These are phyloP conservation scores for Amylocystis lapponica DNA, from an alignment of 768 basidiomycete genomes.

Conservation along the genomic window DNA sequence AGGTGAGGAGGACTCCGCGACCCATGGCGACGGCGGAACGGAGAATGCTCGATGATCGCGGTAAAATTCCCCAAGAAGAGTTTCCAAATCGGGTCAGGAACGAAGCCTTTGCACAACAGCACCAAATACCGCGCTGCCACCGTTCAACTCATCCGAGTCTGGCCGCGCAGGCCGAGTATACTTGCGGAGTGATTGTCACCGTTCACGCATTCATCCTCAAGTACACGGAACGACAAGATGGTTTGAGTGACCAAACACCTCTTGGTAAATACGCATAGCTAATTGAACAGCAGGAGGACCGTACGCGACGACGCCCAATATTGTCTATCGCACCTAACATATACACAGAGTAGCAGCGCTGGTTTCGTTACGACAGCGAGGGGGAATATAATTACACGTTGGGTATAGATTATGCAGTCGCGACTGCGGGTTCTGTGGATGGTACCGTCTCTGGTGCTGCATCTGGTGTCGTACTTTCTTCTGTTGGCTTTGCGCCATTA, in stretches of 20 bases:
- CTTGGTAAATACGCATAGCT: no score
- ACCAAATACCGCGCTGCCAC: background rate
- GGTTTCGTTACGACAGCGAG: background rate
- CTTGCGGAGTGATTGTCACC: no score
- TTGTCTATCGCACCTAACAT: no score
- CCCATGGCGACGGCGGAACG: constrained; percentile 32
- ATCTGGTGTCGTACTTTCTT: background rate
- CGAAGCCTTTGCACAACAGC: constrained; percentile 5
- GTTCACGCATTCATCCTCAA: no score
- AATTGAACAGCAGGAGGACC: no score
- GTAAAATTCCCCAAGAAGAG: background rate
- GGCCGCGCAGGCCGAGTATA: no score
- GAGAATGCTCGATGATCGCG: background rate
- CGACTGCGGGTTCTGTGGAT: constrained; percentile 1
- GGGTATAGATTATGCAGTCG: constrained; percentile 11
- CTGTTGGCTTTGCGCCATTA: constrained; percentile 7
- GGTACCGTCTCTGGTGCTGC: constrained; percentile 2
- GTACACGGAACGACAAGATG: no score
- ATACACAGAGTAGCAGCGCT: background rate
- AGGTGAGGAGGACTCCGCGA: constrained; percentile 73
- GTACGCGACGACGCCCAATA: no score
- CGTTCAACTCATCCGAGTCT: background rate
- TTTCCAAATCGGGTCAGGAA: constrained; percentile 4
- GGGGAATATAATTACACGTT: no score
- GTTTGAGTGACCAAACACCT: no score